Evolutionary conservation across 352 stramenopile species (phyloP), one percentile per base, ranked within the genome.

Genomic region (Pythium pyrilobum): DNA sequence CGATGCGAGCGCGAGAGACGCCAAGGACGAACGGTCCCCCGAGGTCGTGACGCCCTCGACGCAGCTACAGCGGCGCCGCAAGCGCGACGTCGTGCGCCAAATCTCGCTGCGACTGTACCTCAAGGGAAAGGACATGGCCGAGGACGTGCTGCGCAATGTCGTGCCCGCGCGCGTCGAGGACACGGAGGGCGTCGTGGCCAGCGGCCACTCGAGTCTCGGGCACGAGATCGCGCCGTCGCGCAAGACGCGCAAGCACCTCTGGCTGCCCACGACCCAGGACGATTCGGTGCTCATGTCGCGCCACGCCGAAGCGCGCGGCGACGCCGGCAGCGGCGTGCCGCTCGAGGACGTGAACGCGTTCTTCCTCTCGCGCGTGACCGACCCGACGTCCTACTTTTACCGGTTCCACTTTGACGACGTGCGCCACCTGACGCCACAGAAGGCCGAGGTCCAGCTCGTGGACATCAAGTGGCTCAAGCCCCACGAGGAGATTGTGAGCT

Each of bases 311-410:
- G 52, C 29, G 25, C 7, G 36, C 38, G 18, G 28, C 33, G 23
- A 13, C 49, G 28, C 37, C 59, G 36, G 36, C 7, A n/a, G 33
- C 7, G 37, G 40, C 12, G 50, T 59, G 12, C 43, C 67, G 10
- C 56, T 71, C 46, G 67, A 72, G 23, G 73, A 79, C 13, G 74
- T 87, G 16, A 67, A 86, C 27, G 70, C 81, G 33, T 94, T 94
- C 49, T 87, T 94, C 50, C 62, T 89, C 12, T 84, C 81, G 27
- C 79, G 84, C 5, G 74, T 90, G 44, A 89, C 77, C 16, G 84
- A 94, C 56, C 81, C 81, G 43, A 92, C 84, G 39, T 94, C 84
- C 21, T 94, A 92, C 64, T 94, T 94, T 62, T 94, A 82, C 48
- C 74, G 76, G 45, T 94, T 91, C 61, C 82, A 79, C 51, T 87